Evolutionary conservation across 2,329 filamentous ascomycete genomes (phyloP).

Genomic region (Nigrospora sphaerica): DNA sequence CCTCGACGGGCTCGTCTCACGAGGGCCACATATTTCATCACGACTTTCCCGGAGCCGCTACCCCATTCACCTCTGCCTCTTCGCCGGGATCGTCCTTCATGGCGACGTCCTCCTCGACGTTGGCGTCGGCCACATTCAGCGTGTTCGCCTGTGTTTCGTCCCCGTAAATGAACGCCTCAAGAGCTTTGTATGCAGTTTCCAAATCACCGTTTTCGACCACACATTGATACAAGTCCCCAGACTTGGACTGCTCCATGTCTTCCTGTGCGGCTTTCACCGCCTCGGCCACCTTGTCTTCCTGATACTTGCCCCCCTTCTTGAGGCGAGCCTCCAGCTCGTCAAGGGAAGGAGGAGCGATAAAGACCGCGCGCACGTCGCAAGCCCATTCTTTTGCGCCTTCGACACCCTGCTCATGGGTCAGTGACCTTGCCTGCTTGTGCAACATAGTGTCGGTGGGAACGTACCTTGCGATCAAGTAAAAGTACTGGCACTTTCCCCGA

Average conservation of each 20-base stretch:
- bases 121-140: slow-evolving; percentile 8
- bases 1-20: too few relatives aligned
- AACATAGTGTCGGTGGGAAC: slow-evolving; percentile 7
- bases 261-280: slow-evolving; percentile 30
- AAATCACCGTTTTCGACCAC: slow-evolving; percentile 44
- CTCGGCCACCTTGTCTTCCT: slow-evolving; percentile 39
- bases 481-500: slow-evolving; percentile 54
- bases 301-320: slow-evolving; percentile 30
- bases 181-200: slow-evolving; percentile 38
- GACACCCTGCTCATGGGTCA: slow-evolving; percentile 33
- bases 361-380: slow-evolving; percentile 47
- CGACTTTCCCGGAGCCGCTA: too few relatives aligned
- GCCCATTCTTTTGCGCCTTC: slow-evolving; percentile 51
- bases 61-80: too few relatives aligned
- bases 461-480: slow-evolving; percentile 45
- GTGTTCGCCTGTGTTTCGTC: slow-evolving; percentile 9
- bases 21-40: too few relatives aligned
- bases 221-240: slow-evolving; percentile 41
- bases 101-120: not conserved
- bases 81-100: not conserved
- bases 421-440: not conserved
- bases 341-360: slow-evolving; percentile 37
- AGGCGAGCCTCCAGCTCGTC: slow-evolving; percentile 32
- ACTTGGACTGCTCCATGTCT: slow-evolving; percentile 35
- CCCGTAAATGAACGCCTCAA: slow-evolving; percentile 43